A percentile compares a stretch with the other conserved stretches of the same genome.
Evolutionary conservation across 2,329 filamentous ascomycete genomes (phyloP).

Genomic region (Colletotrichum viniferum): DNA sequence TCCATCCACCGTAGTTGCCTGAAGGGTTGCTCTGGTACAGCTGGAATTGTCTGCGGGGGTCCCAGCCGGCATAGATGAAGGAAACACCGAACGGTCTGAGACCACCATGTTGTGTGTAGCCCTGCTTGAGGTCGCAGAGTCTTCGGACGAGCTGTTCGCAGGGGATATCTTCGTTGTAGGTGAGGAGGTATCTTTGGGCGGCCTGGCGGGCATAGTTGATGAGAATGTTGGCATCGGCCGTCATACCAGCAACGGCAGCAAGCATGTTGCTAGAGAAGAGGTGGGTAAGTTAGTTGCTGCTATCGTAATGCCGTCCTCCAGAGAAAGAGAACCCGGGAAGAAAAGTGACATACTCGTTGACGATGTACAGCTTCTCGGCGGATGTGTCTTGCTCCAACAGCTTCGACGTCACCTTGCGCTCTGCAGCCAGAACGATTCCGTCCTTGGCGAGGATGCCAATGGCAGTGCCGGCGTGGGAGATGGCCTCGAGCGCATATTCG

Average conservation of each 20-base stretch:
- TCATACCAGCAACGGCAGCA: conserved; percentile 98
- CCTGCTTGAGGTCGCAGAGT: conserved; percentile 97
- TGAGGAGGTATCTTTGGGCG: conserved; percentile 95
- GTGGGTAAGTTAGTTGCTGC: neutral
- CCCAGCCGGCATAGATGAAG: conserved; percentile 99
- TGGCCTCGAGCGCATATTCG: conserved; percentile 98
- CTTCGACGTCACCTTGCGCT: conserved; percentile 99
- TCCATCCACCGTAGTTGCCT: conserved; percentile 99
- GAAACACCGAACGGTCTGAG: conserved; percentile 97
- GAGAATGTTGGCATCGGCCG: conserved; percentile 98
- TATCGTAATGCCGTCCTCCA: neutral
- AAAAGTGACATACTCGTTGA: conserved; percentile 80
- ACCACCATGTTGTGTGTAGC: conserved; percentile 98
- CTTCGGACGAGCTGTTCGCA: conserved; percentile 98
- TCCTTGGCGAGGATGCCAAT: conserved; percentile 97
- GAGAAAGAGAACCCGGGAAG: neutral
- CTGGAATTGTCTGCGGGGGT: conserved; percentile 95
- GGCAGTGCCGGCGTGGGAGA: conserved; percentile 96
- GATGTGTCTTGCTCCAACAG: conserved; percentile 98
- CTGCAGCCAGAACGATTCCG: conserved; percentile 96
- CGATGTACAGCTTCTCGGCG: conserved; percentile 98
- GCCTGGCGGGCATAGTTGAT: conserved; percentile 99
- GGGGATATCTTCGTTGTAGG: conserved; percentile 99
- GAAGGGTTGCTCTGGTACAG: conserved; percentile 99
- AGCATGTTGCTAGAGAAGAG: conserved; percentile 89